phyloP scores from a whole-genome alignment of 2,329 filamentous ascomycete species.

The Aspergillus quadrilineatus region DNA sequence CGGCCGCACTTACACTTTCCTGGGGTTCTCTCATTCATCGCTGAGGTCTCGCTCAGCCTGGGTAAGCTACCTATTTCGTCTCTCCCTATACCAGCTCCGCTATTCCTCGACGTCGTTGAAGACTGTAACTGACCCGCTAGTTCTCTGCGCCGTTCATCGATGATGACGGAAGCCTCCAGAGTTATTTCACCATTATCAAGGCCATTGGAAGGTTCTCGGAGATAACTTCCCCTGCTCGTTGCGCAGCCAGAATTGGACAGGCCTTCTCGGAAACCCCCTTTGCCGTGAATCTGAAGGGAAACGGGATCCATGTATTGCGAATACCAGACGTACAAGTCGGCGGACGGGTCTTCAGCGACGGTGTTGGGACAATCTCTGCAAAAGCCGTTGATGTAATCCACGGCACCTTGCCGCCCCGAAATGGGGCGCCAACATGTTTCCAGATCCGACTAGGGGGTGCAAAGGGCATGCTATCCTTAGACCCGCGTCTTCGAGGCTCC shows the following conservation, averaged over 20 bases:
- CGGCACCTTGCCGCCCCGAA: slow-evolving; percentile 50
- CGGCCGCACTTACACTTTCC: slow-evolving; percentile 62
- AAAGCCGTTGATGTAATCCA: slow-evolving; percentile 60
- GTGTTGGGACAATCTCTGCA: slow-evolving; percentile 70
- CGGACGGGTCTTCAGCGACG: slow-evolving; percentile 69
- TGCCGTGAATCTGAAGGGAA: slow-evolving; percentile 51
- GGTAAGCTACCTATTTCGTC: slow-evolving; percentile 31
- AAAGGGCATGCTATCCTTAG: slow-evolving; percentile 76
- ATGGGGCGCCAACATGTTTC: slow-evolving; percentile 60
- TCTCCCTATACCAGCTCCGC: background rate
- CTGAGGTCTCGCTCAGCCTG: slow-evolving; percentile 69
- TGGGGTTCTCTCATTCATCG: slow-evolving; percentile 79
- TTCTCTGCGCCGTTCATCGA: slow-evolving; percentile 50
- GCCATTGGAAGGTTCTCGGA: slow-evolving; percentile 51
- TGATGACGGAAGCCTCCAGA: slow-evolving; percentile 29
- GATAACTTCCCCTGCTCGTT: slow-evolving; percentile 56
- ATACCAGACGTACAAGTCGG: slow-evolving; percentile 32
- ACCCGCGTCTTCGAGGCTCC: slow-evolving; percentile 59
- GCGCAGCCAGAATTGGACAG: slow-evolving; percentile 60
- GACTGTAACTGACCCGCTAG: slow-evolving; percentile 9
- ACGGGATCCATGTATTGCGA: slow-evolving; percentile 16
- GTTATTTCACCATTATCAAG: slow-evolving; percentile 44
- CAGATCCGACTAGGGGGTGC: slow-evolving; percentile 73
- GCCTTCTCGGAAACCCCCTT: slow-evolving; percentile 74
- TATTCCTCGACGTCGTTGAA: slow-evolving; percentile 49